Percentiles rank a stretch among this genome's conserved stretches.
Conservation (phyloP, 2,329 filamentous ascomycete species). For the Phaeosphaeria sp. region DNA sequence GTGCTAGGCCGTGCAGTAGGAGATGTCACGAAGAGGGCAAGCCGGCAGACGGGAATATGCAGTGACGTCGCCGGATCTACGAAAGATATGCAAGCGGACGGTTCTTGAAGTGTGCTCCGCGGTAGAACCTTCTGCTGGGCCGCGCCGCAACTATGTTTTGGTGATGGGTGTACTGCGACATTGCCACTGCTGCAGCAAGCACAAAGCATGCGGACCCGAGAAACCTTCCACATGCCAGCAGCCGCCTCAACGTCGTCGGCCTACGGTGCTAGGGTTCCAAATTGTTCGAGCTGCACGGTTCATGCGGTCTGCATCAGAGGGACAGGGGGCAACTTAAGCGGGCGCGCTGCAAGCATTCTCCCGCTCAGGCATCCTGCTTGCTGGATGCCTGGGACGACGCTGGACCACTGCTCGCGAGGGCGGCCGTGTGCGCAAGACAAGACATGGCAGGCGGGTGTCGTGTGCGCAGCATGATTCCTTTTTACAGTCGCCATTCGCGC, state of each 20-base stretch:
- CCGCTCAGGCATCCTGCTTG: constrained; percentile 7
- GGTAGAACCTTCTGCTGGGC: not conserved
- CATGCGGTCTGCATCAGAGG: constrained; percentile 25
- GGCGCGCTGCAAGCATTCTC: constrained; percentile 4
- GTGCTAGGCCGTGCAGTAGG: constrained; percentile 8
- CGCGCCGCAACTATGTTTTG: not conserved
- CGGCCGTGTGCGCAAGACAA: not conserved
- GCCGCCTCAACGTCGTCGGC: constrained; percentile 7
- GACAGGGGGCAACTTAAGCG: constrained; percentile 8
- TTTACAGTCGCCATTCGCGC: constrained; percentile 13
- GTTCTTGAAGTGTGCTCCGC: not conserved
- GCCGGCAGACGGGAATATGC: constrained; percentile 4
- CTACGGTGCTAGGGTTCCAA: constrained; percentile 10
- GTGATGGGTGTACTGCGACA: not conserved
- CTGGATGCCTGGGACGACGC: constrained; percentile 3
- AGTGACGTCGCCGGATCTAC: constrained; percentile 23
- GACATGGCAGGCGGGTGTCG: constrained; percentile 1
- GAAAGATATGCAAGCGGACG: not conserved
- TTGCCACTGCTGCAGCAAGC: not conserved
- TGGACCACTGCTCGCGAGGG: not conserved
- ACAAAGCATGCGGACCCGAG: constrained; percentile 1
- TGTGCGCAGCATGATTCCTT: constrained; percentile 18
- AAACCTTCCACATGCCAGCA: constrained; percentile 11
- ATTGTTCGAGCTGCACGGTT: constrained; percentile 31
- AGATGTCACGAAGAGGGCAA: constrained; percentile 17